Evolutionary conservation across 257 asterid species (phyloP).

Genomic region (Penstemon eatonii): DNA sequence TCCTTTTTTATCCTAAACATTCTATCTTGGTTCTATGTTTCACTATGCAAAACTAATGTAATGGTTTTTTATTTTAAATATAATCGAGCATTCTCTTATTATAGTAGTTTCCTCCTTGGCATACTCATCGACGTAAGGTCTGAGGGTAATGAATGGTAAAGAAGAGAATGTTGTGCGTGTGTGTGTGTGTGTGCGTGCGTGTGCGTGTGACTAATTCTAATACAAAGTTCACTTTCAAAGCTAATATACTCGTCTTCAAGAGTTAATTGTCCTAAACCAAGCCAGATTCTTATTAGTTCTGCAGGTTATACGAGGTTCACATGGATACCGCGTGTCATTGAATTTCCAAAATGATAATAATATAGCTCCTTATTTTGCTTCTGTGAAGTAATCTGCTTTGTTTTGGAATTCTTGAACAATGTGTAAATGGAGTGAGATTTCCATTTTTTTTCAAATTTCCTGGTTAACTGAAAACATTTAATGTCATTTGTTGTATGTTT

Average conservation of each 20-base stretch:
- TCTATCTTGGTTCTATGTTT: background rate
- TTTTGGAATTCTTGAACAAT: constrained; percentile 9
- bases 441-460: background rate
- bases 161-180: background rate
- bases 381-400: background rate
- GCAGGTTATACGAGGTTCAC: too few species aligned
- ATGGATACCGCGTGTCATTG: too few species aligned
- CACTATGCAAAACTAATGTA: background rate
- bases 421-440: constrained; percentile 13
- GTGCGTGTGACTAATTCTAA: background rate
- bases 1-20: background rate
- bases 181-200: background rate
- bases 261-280: too few species aligned
- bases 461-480: too few species aligned
- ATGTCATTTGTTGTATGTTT: constrained; percentile 15
- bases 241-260: too few species aligned
- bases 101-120: background rate
- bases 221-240: too few species aligned
- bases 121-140: background rate
- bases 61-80: background rate
- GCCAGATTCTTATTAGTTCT: too few species aligned
- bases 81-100: background rate
- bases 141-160: background rate
- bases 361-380: too few species aligned
- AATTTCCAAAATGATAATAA: too few species aligned